phyloP scores from a whole-genome alignment of 2,329 filamentous ascomycete species.

The Fusarium sp. region DNA sequence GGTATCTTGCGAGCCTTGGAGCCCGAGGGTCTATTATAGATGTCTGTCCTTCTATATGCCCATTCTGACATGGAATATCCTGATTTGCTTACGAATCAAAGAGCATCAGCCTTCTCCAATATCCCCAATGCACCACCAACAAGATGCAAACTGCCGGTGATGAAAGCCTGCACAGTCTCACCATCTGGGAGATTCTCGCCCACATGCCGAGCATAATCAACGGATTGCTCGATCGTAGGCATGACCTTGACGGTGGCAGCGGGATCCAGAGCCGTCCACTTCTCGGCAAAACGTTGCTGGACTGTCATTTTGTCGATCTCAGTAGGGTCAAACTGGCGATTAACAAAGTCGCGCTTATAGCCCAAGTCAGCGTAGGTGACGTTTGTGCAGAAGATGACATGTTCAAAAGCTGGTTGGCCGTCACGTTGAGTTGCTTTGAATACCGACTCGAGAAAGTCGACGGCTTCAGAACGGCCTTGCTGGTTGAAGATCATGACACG shows the following conservation, averaged over 20 bases:
- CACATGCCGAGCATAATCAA: conserved; percentile 58
- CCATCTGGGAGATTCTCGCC: conserved; percentile 46
- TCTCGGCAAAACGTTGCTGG: conserved; percentile 64
- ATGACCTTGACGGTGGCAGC: conserved; percentile 58
- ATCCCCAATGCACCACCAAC: conserved; percentile 66
- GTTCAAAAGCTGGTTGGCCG: conserved; percentile 65
- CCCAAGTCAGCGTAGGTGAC: conserved; percentile 64
- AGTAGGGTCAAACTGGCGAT: conserved; percentile 63
- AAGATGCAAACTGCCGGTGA: conserved; percentile 73
- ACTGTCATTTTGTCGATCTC: conserved; percentile 63
- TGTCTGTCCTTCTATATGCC: conserved; percentile 12
- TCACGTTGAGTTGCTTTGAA: conserved; percentile 50
- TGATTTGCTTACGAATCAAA: conserved; percentile 45
- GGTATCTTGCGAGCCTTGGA: conserved; percentile 79
- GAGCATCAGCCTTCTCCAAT: conserved; percentile 59
- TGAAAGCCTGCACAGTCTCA: conserved; percentile 59
- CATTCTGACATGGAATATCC: conserved; percentile 2
- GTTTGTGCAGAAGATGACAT: conserved; percentile 87
- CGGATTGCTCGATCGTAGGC: conserved; percentile 66
- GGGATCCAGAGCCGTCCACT: conserved; percentile 62
- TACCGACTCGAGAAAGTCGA: conserved; percentile 64
- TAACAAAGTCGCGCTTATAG: conserved; percentile 68
- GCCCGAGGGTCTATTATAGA: conserved; percentile 53
- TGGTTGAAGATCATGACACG: conserved; percentile 89
- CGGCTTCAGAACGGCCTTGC: conserved; percentile 66